These are phyloP conservation scores for Sugiyamaella grinbergsii DNA, from an alignment of 1,139 yeast species.

Conservation along the genomic window DNA sequence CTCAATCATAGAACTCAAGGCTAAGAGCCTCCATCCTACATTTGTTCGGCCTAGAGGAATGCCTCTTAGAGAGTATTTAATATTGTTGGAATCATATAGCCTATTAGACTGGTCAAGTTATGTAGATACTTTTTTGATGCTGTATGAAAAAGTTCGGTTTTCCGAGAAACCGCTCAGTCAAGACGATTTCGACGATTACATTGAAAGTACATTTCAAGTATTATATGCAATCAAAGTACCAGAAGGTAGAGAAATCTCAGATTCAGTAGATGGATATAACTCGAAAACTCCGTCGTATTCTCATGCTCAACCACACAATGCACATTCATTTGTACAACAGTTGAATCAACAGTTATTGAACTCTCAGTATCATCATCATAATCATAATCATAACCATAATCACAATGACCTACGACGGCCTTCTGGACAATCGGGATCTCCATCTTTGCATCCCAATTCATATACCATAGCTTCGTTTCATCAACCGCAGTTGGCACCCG, in stretches of 20 bases:
- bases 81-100: constrained; percentile 40
- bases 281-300: constrained; percentile 6
- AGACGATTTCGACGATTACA: constrained; percentile 60
- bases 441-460: background rate
- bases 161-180: constrained; percentile 64
- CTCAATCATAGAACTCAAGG: constrained; percentile 46
- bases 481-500: background rate
- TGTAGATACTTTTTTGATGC: constrained; percentile 47
- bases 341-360: constrained; percentile 6
- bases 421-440: background rate
- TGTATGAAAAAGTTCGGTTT: constrained; percentile 73
- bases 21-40: constrained; percentile 49
- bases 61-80: constrained; percentile 56
- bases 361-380: background rate
- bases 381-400: too few relatives aligned
- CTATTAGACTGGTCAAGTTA: constrained; percentile 30
- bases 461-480: constrained; percentile 2
- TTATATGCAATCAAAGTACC: constrained; percentile 28
- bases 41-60: constrained; percentile 45
- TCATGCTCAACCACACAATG: background rate
- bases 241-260: background rate
- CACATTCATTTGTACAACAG: constrained; percentile 8
- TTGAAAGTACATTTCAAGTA: constrained; percentile 47
- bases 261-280: background rate
- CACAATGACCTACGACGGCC: background rate